Percentiles rank a stretch among this genome's conserved stretches.
Evolutionary conservation across 192 early-diverging fungal genomes (phyloP).

Genomic region (Funneliformis geosporum): DNA sequence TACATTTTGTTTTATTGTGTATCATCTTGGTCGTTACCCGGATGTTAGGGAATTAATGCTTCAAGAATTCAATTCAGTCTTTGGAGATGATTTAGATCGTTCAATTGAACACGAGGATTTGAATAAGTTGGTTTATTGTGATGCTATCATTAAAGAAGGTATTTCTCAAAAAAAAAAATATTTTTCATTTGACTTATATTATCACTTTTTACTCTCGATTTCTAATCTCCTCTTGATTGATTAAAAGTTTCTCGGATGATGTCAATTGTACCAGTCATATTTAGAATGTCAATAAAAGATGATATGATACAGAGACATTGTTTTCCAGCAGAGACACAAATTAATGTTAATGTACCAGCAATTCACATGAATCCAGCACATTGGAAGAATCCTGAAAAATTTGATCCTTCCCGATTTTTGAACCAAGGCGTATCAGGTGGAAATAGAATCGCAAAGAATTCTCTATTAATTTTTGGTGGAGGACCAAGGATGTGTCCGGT

Average conservation of each 20-base stretch:
- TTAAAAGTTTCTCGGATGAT: neutral
- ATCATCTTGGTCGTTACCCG: slow-evolving; percentile 15
- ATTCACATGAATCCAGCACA: slow-evolving; percentile 1
- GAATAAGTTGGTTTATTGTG: slow-evolving; percentile 25
- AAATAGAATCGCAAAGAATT: slow-evolving; percentile 4
- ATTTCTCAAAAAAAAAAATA: neutral
- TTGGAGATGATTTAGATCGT: slow-evolving; percentile 1
- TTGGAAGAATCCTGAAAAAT: slow-evolving; percentile 23
- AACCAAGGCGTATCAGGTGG: neutral
- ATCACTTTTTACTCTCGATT: neutral
- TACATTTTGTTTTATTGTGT: slow-evolving; percentile 27
- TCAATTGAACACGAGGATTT: slow-evolving; percentile 14
- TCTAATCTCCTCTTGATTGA: neutral
- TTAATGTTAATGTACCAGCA: neutral
- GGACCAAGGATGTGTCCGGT: slow-evolving; percentile 19
- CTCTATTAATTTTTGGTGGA: slow-evolving; percentile 14
- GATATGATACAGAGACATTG: neutral
- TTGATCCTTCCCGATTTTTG: slow-evolving; percentile 16
- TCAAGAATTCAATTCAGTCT: slow-evolving; percentile 7
- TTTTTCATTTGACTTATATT: neutral
- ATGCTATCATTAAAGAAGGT: slow-evolving; percentile 32
- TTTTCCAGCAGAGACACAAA: slow-evolving; percentile 6
- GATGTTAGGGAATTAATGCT: slow-evolving; percentile 10
- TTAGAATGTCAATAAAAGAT: neutral
- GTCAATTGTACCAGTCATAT: slow-evolving; percentile 15